Conservation (phyloP, 306 rosid species). For the Castanea sativa region DNA sequence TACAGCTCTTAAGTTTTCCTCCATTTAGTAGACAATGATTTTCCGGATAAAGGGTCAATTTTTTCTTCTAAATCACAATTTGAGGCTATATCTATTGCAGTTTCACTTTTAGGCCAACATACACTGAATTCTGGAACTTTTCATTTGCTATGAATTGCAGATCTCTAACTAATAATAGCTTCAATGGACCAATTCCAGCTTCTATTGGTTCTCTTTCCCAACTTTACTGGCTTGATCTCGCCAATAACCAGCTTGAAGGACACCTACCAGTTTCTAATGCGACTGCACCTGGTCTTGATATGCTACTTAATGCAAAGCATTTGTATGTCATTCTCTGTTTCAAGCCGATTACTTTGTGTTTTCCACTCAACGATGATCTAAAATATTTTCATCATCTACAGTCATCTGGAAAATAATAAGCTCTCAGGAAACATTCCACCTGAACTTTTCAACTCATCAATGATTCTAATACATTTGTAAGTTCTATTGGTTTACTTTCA, state of each 20-base stretch:
- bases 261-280: conserved; percentile 32
- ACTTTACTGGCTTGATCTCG: conserved; percentile 41
- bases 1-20: too few relatives aligned
- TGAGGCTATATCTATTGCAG: not conserved
- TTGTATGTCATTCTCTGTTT: conserved; percentile 27
- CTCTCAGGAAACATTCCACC: conserved; percentile 28
- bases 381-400: not conserved
- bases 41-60: not conserved
- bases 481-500: not conserved
- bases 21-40: not conserved
- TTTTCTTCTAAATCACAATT: not conserved
- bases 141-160: conserved; percentile 8
- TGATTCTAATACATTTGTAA: conserved; percentile 36
- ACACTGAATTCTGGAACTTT: not conserved
- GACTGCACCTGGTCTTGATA: conserved; percentile 32
- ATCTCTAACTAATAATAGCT: conserved; percentile 36
- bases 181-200: conserved; percentile 34
- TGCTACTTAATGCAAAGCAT: conserved; percentile 25
- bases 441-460: conserved; percentile 22
- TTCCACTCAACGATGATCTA: not conserved
- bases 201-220: conserved; percentile 39
- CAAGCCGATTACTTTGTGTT: too few relatives aligned
- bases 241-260: conserved; percentile 35
- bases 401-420: conserved; percentile 35
- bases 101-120: not conserved